These are phyloP conservation scores for Glycine tomentella DNA, from an alignment of 306 rosid species.

Conservation along the genomic window DNA sequence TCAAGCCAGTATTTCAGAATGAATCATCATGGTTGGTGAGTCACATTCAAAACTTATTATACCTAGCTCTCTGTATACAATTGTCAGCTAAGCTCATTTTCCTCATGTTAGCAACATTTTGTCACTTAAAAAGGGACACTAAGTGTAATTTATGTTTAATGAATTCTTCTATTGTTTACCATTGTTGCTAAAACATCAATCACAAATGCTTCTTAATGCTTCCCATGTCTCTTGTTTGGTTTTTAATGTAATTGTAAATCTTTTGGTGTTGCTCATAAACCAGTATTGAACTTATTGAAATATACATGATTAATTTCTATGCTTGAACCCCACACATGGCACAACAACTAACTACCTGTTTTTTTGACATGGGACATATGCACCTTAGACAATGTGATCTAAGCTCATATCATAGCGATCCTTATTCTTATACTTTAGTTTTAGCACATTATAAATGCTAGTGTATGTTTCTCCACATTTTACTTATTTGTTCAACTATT, in stretches of 20 bases:
- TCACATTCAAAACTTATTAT: constrained; percentile 38
- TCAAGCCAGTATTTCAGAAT: constrained; percentile 78
- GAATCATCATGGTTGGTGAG: constrained; percentile 99
- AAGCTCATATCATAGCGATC: too few relatives aligned
- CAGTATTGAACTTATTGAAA: not conserved
- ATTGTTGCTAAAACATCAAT: constrained; percentile 19
- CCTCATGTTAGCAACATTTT: constrained; percentile 7
- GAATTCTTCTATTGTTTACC: constrained; percentile 33
- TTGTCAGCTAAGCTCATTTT: constrained; percentile 29
- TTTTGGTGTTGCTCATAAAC: not conserved
- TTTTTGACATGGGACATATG: too few relatives aligned
- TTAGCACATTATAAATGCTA: too few relatives aligned
- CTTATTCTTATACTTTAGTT: too few relatives aligned
- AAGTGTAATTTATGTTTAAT: constrained; percentile 15
- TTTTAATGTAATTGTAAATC: not conserved
- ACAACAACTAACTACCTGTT: too few relatives aligned
- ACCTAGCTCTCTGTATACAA: not conserved
- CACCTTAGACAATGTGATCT: too few relatives aligned
- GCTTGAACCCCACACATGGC: too few relatives aligned
- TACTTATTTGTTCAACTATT: too few relatives aligned
- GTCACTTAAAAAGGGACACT: constrained; percentile 17
- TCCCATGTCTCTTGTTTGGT: constrained; percentile 12
- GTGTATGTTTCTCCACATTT: too few relatives aligned
- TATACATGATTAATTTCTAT: too few relatives aligned
- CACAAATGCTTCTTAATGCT: constrained; percentile 31